Conservation (phyloP, 257 asterid species). For the Ocimum tenuiflorum region DNA sequence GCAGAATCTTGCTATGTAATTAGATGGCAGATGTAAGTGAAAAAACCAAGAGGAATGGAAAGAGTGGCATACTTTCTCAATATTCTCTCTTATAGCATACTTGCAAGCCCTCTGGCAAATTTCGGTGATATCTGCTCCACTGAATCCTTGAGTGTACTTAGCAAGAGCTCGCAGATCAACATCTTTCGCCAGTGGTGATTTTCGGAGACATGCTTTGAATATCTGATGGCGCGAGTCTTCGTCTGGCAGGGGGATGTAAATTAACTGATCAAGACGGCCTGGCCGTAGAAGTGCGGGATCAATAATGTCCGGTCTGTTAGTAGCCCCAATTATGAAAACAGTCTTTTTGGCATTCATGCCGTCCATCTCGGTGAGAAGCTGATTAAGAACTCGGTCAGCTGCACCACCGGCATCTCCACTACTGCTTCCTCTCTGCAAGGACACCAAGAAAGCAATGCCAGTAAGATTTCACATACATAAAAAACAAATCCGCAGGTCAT, state of each 20-base stretch:
- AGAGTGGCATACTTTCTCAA: slow-evolving; percentile 33
- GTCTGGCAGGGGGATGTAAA: slow-evolving; percentile 52
- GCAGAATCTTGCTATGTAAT: too few relatives aligned
- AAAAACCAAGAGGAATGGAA: neutral
- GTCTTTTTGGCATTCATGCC: slow-evolving; percentile 59
- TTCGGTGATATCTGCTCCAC: slow-evolving; percentile 55
- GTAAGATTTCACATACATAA: neutral
- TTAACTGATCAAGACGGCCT: slow-evolving; percentile 54
- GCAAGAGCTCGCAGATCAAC: slow-evolving; percentile 50
- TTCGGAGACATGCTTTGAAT: slow-evolving; percentile 47
- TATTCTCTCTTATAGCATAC: slow-evolving; percentile 48
- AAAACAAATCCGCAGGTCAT: neutral
- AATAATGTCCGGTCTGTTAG: slow-evolving; percentile 52
- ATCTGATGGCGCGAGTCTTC: slow-evolving; percentile 51
- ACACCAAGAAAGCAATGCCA: neutral
- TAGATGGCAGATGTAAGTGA: neutral
- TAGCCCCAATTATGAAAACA: slow-evolving; percentile 54
- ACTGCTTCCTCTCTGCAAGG: slow-evolving; percentile 44
- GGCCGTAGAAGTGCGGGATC: slow-evolving; percentile 55
- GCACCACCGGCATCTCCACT: slow-evolving; percentile 57
- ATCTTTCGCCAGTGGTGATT: slow-evolving; percentile 48
- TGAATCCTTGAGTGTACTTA: slow-evolving; percentile 47
- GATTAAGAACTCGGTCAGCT: slow-evolving; percentile 51
- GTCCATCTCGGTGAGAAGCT: slow-evolving; percentile 57
- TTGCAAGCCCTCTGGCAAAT: slow-evolving; percentile 56